Percentiles rank a stretch among this genome's conserved stretches.
Conservation (phyloP, 495 filamentous ascomycete species). For the Penicillium daleae region DNA sequence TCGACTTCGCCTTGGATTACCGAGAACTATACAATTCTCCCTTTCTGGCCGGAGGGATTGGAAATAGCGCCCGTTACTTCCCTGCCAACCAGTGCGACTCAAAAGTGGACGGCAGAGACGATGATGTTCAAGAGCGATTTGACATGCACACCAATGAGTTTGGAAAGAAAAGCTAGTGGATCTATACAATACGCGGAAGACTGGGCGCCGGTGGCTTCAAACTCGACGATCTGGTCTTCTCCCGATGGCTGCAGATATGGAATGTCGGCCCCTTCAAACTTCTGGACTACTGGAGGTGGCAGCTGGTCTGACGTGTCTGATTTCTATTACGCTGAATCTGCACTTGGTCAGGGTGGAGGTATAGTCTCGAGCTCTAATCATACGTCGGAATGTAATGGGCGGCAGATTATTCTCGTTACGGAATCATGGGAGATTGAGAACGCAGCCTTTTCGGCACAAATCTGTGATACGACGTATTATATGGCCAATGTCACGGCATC, state of each 20-base stretch:
- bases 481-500: slow-evolving; percentile 36
- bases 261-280: background rate
- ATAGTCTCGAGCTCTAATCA: too few relatives aligned
- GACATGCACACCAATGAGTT: slow-evolving; percentile 32
- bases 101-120: slow-evolving; percentile 39
- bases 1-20: slow-evolving; percentile 47
- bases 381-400: slow-evolving; percentile 14
- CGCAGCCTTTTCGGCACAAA: slow-evolving; percentile 13
- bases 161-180: too few relatives aligned
- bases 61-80: slow-evolving; percentile 25
- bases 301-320: slow-evolving; percentile 29
- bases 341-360: too few relatives aligned
- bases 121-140: slow-evolving; percentile 37
- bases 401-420: slow-evolving; percentile 22
- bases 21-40: slow-evolving; percentile 39
- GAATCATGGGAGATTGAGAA: slow-evolving; percentile 21
- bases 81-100: slow-evolving; percentile 19
- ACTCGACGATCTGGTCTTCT: slow-evolving; percentile 17
- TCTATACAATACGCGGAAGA: too few relatives aligned
- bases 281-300: slow-evolving; percentile 24
- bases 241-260: slow-evolving; percentile 23
- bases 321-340: slow-evolving; percentile 19
- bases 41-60: slow-evolving; percentile 39
- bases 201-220: too few relatives aligned
- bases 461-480: slow-evolving; percentile 36